phyloP scores from a whole-genome alignment of 371 early-diverging fungal species.

The Apophysomyces sp. region DNA sequence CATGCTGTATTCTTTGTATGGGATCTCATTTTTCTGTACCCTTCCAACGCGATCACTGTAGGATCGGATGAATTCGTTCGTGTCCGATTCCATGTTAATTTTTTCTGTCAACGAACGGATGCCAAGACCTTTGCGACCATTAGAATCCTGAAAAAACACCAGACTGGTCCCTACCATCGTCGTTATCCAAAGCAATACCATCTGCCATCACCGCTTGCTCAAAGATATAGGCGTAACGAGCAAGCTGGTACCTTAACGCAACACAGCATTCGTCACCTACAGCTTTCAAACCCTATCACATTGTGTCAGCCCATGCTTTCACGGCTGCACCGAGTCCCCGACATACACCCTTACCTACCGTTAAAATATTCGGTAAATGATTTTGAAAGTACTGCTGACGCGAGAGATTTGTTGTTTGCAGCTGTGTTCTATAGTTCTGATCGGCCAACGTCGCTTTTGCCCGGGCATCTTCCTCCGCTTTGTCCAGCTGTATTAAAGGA shows the following conservation, averaged over 20 bases:
- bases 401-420: slow-evolving; percentile 56
- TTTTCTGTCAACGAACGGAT: slow-evolving; percentile 55
- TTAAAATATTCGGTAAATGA: slow-evolving; percentile 65
- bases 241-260: slow-evolving; percentile 60
- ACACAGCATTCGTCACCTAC: slow-evolving; percentile 70
- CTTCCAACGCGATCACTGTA: slow-evolving; percentile 18
- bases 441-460: slow-evolving; percentile 64
- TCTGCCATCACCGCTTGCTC: slow-evolving; percentile 31
- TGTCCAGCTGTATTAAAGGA: slow-evolving; percentile 43
- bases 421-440: slow-evolving; percentile 66
- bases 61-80: slow-evolving; percentile 37
- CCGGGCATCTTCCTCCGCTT: slow-evolving; percentile 70
- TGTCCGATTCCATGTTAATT: slow-evolving; percentile 57
- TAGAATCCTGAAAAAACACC: background rate
- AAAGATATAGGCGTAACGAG: slow-evolving; percentile 55
- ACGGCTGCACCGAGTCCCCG: background rate
- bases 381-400: slow-evolving; percentile 60
- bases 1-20: slow-evolving; percentile 58
- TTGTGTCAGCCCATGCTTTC: no score
- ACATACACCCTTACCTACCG: slow-evolving; percentile 29
- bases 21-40: slow-evolving; percentile 36
- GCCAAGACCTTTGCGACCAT: slow-evolving; percentile 30
- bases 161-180: slow-evolving; percentile 11
- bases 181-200: slow-evolving; percentile 33
- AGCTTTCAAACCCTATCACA: slow-evolving; percentile 56